A percentile compares a stretch with the other conserved stretches of the same genome.
These are phyloP conservation scores for Lophiotrema nucula DNA, from an alignment of 495 filamentous ascomycete genomes.

Conservation along the genomic window DNA sequence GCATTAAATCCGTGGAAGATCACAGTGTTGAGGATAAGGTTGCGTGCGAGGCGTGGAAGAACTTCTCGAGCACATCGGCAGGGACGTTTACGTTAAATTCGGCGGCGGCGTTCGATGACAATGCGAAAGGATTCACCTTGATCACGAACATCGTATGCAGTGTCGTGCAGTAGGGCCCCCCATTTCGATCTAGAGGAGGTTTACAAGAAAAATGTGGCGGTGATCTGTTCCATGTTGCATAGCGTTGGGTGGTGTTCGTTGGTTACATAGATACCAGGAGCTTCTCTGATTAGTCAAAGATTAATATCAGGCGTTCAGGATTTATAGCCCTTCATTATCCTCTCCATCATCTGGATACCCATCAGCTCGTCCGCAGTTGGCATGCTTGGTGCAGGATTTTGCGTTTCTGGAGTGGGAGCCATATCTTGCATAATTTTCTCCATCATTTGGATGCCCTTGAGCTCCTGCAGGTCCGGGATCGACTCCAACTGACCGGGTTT, in stretches of 20 bases:
- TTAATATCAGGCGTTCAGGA: too few species aligned
- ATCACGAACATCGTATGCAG: neutral
- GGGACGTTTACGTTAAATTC: neutral
- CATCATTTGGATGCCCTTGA: slow-evolving; percentile 29
- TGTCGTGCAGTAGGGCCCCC: too few species aligned
- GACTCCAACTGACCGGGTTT: neutral
- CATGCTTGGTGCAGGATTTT: neutral
- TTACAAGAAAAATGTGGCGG: neutral
- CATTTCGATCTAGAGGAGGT: neutral
- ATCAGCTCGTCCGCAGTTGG: slow-evolving; percentile 18
- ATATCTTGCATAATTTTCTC: slow-evolving; percentile 21
- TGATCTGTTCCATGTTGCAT: neutral
- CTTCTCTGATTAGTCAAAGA: too few species aligned
- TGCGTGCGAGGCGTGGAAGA: neutral
- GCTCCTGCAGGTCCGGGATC: slow-evolving; percentile 20
- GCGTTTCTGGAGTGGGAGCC: neutral
- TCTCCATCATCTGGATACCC: slow-evolving; percentile 21
- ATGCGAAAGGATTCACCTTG: too few species aligned
- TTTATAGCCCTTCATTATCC: slow-evolving; percentile 23
- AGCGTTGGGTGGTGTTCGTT: neutral
- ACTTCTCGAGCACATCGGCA: neutral
- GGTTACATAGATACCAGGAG: neutral
- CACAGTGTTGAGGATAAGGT: too few species aligned
- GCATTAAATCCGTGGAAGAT: too few species aligned
- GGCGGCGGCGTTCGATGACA: neutral